Evolutionary conservation across 176 grass and related monocot genomes (phyloP), one percentile per base, ranked within the genome.

Genomic region (Pharus latifolius): DNA sequence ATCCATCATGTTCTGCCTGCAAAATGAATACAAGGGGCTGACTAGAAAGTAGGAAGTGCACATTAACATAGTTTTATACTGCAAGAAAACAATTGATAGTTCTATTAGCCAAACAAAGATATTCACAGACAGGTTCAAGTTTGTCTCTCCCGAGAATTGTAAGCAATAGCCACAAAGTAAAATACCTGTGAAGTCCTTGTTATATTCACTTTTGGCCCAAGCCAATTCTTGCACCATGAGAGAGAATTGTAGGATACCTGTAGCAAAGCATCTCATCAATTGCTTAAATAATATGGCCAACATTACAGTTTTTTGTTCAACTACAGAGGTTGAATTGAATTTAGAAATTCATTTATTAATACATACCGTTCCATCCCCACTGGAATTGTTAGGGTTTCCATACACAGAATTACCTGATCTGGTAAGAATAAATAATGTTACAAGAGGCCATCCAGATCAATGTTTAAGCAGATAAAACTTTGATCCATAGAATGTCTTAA

Each of bases 211-310:
- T 98, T 93, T 70, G 95, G 84, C 6, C 90, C 95, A 57, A 98
- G 87, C 95, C 95, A 98, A 12, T 88, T 83, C 48, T 98, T 93
- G 90, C 95, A 98, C 95, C 87, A 98, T 63, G 95, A 92, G 25
- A 98, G 94, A 16, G 94, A 98, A 73, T 91, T 93, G 50, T 98
- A 98, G 42, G 95, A 67, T 49, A 98, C 95, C 95, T 98, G 83
- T 13, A 63, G 78, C 56, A 57, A 50, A 67, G 48, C 14, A 57
- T 5, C 20, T 72, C 54, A 76, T 73, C 24, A 72, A 31, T 49
- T 63, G 47, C 58, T 60, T 50, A 48, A 31, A 16, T 11, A 56
- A 78, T 65, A 26, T 27, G 22, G 47, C 45, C 15, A 26, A 33
- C 11, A 60, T 1, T 60, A 30, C n/a, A 19, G 28, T 79, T 78